These are phyloP conservation scores for Penicillium paneum DNA, from an alignment of 2,329 filamentous ascomycete genomes.

Conservation along the genomic window DNA sequence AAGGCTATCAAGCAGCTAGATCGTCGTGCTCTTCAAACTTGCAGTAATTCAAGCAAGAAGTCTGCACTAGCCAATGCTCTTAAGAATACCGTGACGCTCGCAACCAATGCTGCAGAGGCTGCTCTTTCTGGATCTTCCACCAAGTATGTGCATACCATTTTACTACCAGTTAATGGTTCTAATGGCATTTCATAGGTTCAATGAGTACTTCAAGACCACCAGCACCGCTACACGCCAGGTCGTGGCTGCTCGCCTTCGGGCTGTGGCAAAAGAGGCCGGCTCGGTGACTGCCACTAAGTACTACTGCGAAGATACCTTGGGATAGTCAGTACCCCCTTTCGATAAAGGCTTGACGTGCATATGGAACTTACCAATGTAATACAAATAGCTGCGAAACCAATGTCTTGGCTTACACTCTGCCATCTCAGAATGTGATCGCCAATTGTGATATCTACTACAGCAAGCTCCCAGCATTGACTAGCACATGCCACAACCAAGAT, in stretches of 20 bases:
- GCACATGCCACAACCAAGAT: conserved; percentile 61
- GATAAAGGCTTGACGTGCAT: neutral
- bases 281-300: conserved; percentile 52
- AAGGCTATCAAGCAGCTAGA: conserved; percentile 42
- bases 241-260: conserved; percentile 53
- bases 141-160: conserved; percentile 1
- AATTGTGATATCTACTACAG: conserved; percentile 60
- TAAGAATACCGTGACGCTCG: conserved; percentile 46
- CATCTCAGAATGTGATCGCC: conserved; percentile 53
- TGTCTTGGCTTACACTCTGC: conserved; percentile 62
- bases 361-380: neutral
- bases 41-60: conserved; percentile 53
- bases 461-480: conserved; percentile 49
- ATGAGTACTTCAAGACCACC: conserved; percentile 62
- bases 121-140: conserved; percentile 45
- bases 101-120: conserved; percentile 53
- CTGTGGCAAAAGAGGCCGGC: conserved; percentile 56
- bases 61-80: conserved; percentile 52
- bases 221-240: conserved; percentile 44
- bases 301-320: conserved; percentile 59
- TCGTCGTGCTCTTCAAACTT: conserved; percentile 52
- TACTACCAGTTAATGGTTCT: neutral
- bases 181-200: conserved; percentile 10
- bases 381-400: conserved; percentile 42
- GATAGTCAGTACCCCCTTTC: conserved; percentile 26